Evolutionary conservation across 495 filamentous ascomycete genomes (phyloP), one percentile per base, ranked within the genome.

Genomic region (Penicillium angulare): DNA sequence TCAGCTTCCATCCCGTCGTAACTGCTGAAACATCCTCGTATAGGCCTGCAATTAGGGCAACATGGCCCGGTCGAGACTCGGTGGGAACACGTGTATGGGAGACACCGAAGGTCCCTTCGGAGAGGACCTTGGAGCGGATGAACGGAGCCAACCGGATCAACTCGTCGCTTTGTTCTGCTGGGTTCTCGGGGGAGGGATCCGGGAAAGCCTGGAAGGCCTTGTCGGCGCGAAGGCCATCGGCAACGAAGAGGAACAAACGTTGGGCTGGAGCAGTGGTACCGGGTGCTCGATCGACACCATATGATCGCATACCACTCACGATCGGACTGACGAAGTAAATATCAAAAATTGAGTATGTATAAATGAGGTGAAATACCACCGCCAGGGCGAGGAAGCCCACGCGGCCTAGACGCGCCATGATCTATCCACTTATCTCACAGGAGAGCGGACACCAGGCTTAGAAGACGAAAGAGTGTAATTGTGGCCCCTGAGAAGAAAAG

Each of bases 291-390:
- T 90, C 83, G 33, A 93, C 78, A 27, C 69, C 71, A 71, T 88
- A 92, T 43, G 88, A 78, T 56, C 78, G 81, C 95, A 99, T 97
- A 60, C 95, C 95, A 78, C 83, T 86, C 31, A 97, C 95, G 57
- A 99, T 95, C 15, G 95, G 95, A 63, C 91, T 96, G 56, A 97
- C 90, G 66, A 99, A 99, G 73, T 99, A 99, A 54, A 97, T 95
- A 66, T 97, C 95, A 69, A 99, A 99, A 56, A 99, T 99, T 27
- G 92, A 96, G 60, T 84, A 90, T 52, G 93, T 86, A 72, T 99
- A 99, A 52, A 96, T 83, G 21, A 97, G 65, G 72, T 99, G 95
- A 65, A 99, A 99, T 39, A 93, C 72, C 63, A 97, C 78, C 60
- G 95, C 95, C 63, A 96, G 85, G 67, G 84, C 86, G 64, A 97